phyloP scores from a whole-genome alignment of 2,329 filamentous ascomycete genomes.

The Aspergillus fumigatus region DNA sequence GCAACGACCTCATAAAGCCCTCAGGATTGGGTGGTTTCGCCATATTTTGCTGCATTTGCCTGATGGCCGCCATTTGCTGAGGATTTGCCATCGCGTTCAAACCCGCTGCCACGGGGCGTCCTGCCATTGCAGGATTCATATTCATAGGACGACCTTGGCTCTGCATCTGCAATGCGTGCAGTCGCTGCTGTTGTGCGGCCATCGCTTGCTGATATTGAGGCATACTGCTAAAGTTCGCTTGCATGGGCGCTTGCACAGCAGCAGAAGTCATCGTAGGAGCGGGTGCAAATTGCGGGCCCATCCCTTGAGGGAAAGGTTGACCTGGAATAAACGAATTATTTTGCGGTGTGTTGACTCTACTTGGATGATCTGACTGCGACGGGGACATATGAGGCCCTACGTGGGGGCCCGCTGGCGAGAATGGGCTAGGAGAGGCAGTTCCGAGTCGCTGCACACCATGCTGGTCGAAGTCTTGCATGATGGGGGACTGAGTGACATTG shows the following conservation, averaged over 20 bases:
- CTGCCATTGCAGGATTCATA: constrained; percentile 35
- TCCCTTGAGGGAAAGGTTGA: constrained; percentile 36
- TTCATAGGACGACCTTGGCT: constrained; percentile 65
- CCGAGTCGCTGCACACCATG: constrained; percentile 75
- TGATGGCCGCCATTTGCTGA: constrained; percentile 43
- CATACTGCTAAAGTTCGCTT: constrained; percentile 48
- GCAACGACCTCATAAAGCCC: constrained; percentile 70
- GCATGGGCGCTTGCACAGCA: constrained; percentile 39
- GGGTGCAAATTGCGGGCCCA: constrained; percentile 41
- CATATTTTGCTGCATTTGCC: constrained; percentile 46
- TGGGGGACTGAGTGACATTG: constrained; percentile 87
- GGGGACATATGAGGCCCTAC: constrained; percentile 70
- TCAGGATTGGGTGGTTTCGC: constrained; percentile 50
- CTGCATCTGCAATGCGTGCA: constrained; percentile 81
- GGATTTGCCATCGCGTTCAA: constrained; percentile 38
- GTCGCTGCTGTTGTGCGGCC: constrained; percentile 64
- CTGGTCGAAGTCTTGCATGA: constrained; percentile 68
- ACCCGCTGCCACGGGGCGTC: constrained; percentile 29
- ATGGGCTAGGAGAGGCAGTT: constrained; percentile 88
- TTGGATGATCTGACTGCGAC: constrained; percentile 67
- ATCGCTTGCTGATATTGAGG: constrained; percentile 54
- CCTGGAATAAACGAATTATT: constrained; percentile 63
- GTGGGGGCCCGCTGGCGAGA: constrained; percentile 71
- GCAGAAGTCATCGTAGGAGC: constrained; percentile 37
- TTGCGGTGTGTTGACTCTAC: constrained; percentile 64